Evolutionary conservation across 1,284 basidiomycete genomes (phyloP).

Genomic region (Tilletiopsis washingtonensis): DNA sequence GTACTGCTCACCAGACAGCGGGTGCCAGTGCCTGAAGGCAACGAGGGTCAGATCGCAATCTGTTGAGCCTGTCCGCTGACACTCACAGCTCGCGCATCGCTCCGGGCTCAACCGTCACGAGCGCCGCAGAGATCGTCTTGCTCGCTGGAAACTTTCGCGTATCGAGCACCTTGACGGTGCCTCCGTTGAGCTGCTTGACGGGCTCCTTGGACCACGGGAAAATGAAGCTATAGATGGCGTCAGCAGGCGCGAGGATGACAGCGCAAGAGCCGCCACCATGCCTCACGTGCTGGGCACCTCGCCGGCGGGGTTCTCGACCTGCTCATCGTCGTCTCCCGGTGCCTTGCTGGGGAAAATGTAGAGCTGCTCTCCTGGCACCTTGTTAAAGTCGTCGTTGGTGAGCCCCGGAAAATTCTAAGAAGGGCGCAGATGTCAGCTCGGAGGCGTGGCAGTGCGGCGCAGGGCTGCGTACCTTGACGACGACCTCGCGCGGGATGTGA

Average conservation of each 20-base stretch:
- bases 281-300: too few species aligned
- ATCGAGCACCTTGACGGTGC: conserved; percentile 53
- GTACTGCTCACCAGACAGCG: background rate
- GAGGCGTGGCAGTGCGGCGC: too few species aligned
- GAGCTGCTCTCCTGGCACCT: conserved; percentile 36
- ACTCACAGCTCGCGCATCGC: conserved; percentile 60
- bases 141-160: conserved; percentile 48
- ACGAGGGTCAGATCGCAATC: conserved; percentile 55
- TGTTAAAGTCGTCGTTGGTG: conserved; percentile 11
- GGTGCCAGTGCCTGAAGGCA: background rate
- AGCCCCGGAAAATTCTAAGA: conserved; percentile 55
- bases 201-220: conserved; percentile 56
- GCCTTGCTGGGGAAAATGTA: conserved; percentile 35
- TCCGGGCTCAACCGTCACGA: conserved; percentile 62
- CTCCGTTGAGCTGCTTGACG: conserved; percentile 53
- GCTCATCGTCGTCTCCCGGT: conserved; percentile 42
- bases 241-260: too few species aligned
- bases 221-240: conserved; percentile 55
- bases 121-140: conserved; percentile 59
- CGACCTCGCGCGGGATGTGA: conserved; percentile 59
- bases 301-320: conserved; percentile 54
- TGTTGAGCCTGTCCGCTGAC: too few species aligned
- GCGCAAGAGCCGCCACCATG: too few species aligned
- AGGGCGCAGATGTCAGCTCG: too few species aligned
- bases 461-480: too few species aligned